These are phyloP conservation scores for Yamadazyma laniorum DNA, from an alignment of 805 yeast genomes.

Conservation along the genomic window DNA sequence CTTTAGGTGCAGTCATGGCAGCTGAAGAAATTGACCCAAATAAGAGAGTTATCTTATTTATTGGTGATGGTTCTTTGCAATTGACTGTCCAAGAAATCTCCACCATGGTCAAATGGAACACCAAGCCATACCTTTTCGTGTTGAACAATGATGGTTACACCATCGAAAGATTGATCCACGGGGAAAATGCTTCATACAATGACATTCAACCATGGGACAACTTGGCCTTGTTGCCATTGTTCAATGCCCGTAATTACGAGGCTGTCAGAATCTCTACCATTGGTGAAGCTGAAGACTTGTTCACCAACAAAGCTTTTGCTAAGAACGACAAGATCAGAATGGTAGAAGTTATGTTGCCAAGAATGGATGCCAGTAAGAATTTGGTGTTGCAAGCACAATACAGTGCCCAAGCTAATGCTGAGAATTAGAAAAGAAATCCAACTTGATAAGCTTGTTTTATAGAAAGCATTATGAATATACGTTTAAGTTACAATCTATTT, in stretches of 20 bases:
- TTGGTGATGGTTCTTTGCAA: constrained; percentile 77
- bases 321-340: constrained; percentile 59
- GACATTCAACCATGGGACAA: constrained; percentile 71
- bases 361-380: constrained; percentile 66
- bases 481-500: too few relatives aligned
- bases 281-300: constrained; percentile 57
- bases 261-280: constrained; percentile 51
- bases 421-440: constrained; percentile 8
- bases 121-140: constrained; percentile 66
- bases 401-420: constrained; percentile 26
- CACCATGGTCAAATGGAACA: constrained; percentile 64
- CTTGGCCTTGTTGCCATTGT: constrained; percentile 52
- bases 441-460: too few relatives aligned
- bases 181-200: constrained; percentile 62
- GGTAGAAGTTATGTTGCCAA: constrained; percentile 66
- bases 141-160: constrained; percentile 75
- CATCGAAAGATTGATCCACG: constrained; percentile 72
- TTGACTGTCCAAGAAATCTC: constrained; percentile 73
- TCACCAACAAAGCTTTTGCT: constrained; percentile 47
- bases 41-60: constrained; percentile 63
- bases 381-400: constrained; percentile 44
- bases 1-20: constrained; percentile 67
- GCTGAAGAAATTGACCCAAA: constrained; percentile 60
- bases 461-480: too few relatives aligned
- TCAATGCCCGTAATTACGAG: constrained; percentile 60